phyloP scores from a whole-genome alignment of 345 rosid genomes.

The sweet orange (Citrus sinensis) region DNA sequence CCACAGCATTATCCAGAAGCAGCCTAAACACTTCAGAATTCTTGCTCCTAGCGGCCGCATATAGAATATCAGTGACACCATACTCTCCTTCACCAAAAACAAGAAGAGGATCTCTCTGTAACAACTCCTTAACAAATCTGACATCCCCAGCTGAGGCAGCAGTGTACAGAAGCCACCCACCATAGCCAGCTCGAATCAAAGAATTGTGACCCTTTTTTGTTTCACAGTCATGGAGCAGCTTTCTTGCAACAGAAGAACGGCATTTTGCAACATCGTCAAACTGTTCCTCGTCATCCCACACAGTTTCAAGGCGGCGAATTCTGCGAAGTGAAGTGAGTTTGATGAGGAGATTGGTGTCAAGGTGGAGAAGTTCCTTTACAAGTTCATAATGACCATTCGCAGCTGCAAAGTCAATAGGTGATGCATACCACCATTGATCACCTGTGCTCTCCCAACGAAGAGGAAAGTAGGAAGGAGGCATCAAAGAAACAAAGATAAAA shows the following conservation, averaged over 20 bases:
- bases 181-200: conserved; percentile 85
- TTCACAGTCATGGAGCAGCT: conserved; percentile 60
- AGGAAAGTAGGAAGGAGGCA: conserved; percentile 83
- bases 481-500: conserved; percentile 5
- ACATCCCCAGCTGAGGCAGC: conserved; percentile 93
- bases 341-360: conserved; percentile 90
- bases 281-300: conserved; percentile 83
- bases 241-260: conserved; percentile 67
- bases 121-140: conserved; percentile 55
- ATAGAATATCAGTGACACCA: conserved; percentile 81
- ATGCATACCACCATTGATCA: conserved; percentile 99
- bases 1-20: conserved; percentile 43
- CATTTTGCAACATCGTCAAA: conserved; percentile 58
- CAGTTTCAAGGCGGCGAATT: conserved; percentile 93
- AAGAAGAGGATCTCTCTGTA: conserved; percentile 76
- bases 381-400: conserved; percentile 89
- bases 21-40: conserved; percentile 60
- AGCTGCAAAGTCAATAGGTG: conserved; percentile 96
- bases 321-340: conserved; percentile 96
- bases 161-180: conserved; percentile 95
- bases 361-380: conserved; percentile 77
- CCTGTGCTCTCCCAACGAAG: conserved; percentile 99
- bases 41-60: conserved; percentile 80
- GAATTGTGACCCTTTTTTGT: conserved; percentile 48
- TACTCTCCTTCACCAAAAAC: conserved; percentile 98